Evolutionary conservation across 2,329 filamentous ascomycete genomes (phyloP).

Genomic region (Apiospora phragmitis): DNA sequence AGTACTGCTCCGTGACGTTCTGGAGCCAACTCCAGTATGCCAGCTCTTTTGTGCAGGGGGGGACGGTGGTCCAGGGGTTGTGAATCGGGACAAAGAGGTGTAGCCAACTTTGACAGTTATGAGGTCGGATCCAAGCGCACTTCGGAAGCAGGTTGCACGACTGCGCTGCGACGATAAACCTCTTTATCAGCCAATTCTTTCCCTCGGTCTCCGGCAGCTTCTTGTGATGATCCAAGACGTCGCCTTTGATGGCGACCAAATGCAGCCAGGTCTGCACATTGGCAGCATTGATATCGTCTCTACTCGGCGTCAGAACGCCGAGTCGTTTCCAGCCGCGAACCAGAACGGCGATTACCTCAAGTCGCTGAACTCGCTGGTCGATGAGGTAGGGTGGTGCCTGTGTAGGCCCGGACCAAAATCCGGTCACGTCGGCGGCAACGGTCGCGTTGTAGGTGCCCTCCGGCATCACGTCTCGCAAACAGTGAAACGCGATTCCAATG

Average conservation of each 20-base stretch:
- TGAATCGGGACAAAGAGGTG: not conserved
- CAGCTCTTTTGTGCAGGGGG: not conserved
- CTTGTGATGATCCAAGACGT: rapidly evolving
- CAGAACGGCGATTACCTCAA: not conserved
- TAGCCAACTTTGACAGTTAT: not conserved
- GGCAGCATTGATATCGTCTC: not conserved
- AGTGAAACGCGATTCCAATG: not conserved
- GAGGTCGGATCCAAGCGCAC: not conserved
- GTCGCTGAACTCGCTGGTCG: not conserved
- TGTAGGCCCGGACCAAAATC: not conserved
- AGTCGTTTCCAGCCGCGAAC: not conserved
- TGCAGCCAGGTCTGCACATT: not conserved
- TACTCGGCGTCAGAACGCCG: not conserved
- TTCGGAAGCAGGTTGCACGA: not conserved
- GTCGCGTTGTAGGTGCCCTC: not conserved
- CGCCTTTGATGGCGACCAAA: not conserved
- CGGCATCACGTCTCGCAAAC: not conserved
- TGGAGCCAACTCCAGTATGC: not conserved
- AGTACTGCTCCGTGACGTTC: not conserved
- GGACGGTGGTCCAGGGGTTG: not conserved
- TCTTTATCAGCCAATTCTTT: not conserved
- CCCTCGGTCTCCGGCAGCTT: rapidly evolving
- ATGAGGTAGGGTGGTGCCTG: not conserved
- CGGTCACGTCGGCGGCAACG: not conserved
- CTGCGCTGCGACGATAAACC: not conserved